phyloP scores from a whole-genome alignment of 768 basidiomycete genomes.

The Paxillus ammoniavirescens region DNA sequence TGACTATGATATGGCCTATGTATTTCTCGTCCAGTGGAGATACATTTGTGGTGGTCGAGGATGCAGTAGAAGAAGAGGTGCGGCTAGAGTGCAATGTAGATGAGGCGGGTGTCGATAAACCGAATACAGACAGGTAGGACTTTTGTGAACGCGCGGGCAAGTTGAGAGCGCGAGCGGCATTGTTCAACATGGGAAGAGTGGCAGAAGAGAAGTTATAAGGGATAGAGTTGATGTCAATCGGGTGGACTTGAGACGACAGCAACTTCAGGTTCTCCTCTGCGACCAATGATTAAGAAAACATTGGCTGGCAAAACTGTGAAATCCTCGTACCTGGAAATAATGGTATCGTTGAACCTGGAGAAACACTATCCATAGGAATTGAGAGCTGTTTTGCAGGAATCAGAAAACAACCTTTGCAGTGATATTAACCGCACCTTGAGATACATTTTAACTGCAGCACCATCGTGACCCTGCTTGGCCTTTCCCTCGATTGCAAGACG shows the following conservation, averaged over 20 bases:
- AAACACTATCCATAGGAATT: conserved; percentile 61
- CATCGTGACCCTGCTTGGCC: conserved; percentile 62
- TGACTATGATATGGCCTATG: conserved; percentile 74
- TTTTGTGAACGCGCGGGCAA: conserved; percentile 59
- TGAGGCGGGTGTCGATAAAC: conserved; percentile 36
- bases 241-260: conserved; percentile 70
- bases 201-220: conserved; percentile 76
- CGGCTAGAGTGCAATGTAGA: conserved; percentile 31
- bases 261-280: conserved; percentile 81
- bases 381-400: conserved; percentile 45
- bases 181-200: conserved; percentile 60
- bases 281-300: not conserved
- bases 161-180: conserved; percentile 67
- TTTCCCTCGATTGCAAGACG: conserved; percentile 75
- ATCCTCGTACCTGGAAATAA: conserved; percentile 62
- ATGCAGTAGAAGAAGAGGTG: conserved; percentile 36
- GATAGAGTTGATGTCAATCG: conserved; percentile 64
- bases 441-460: conserved; percentile 70
- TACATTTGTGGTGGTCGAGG: conserved; percentile 22
- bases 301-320: not conserved
- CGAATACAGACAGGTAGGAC: conserved; percentile 59
- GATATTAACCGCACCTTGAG: conserved; percentile 53
- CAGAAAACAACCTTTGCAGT: not conserved
- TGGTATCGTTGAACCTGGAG: conserved; percentile 67
- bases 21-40: conserved; percentile 64